Conservation (phyloP, 345 rosid species). For the Heritiera fomes region DNA sequence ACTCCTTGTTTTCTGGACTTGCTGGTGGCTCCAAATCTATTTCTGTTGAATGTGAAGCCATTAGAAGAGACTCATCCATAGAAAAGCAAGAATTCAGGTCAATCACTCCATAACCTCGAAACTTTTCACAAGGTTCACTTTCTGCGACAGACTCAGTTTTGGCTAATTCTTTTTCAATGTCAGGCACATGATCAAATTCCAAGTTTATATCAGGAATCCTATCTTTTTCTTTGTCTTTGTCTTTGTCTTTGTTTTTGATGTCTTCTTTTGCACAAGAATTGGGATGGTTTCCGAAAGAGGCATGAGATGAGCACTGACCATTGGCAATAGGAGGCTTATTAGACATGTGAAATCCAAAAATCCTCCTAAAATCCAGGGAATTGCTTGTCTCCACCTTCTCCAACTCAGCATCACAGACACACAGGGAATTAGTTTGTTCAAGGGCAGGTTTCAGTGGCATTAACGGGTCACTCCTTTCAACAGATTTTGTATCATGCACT, state of each 20-base stretch:
- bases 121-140: conserved; percentile 14
- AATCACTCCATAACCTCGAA: conserved; percentile 13
- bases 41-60: conserved; percentile 21
- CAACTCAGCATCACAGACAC: conserved; percentile 4
- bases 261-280: conserved; percentile 15
- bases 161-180: conserved; percentile 15
- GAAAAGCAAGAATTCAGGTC: conserved; percentile 34
- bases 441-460: conserved; percentile 12
- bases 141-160: conserved; percentile 10
- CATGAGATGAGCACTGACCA: conserved; percentile 15
- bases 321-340: conserved; percentile 2
- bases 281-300: not conserved
- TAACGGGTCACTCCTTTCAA: conserved; percentile 6
- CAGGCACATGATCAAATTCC: conserved; percentile 19
- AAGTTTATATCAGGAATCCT: conserved; percentile 18
- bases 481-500: not conserved
- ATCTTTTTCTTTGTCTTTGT: conserved; percentile 11
- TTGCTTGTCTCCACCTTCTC: conserved; percentile 10
- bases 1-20: conserved; percentile 47
- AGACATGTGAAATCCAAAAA: not conserved
- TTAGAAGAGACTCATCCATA: conserved; percentile 22
- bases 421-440: conserved; percentile 1
- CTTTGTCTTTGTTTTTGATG: not conserved
- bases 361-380: not conserved
- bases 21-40: conserved; percentile 34